phyloP scores from a whole-genome alignment of 2,329 filamentous ascomycete genomes.

The Colletotrichum sp. region DNA sequence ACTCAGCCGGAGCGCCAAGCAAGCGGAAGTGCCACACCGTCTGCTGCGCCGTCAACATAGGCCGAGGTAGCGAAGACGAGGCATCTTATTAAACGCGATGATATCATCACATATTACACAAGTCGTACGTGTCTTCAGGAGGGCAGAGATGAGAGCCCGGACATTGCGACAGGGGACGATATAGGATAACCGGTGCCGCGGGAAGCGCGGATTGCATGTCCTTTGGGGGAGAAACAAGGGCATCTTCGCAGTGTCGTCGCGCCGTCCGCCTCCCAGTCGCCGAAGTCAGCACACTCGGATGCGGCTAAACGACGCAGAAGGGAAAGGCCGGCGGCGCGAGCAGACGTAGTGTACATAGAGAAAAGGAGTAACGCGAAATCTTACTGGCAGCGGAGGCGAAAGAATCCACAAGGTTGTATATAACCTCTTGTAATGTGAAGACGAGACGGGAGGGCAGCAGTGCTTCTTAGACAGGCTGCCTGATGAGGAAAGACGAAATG shows the following conservation, averaged over 20 bases:
- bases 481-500: constrained; percentile 11
- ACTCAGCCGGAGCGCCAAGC: constrained; percentile 31
- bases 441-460: background rate
- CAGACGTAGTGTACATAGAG: constrained; percentile 16
- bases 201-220: background rate
- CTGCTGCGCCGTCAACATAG: constrained; percentile 19
- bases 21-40: constrained; percentile 45
- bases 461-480: background rate
- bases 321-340: constrained; percentile 1
- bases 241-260: constrained; percentile 11
- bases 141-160: background rate
- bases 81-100: background rate
- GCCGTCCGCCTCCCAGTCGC: background rate
- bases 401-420: constrained; percentile 10
- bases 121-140: background rate
- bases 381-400: background rate
- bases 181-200: background rate
- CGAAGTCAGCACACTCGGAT: background rate
- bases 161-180: background rate
- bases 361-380: constrained; percentile 1
- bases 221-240: background rate
- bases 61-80: background rate
- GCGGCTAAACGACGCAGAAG: background rate
- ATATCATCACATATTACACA: background rate
- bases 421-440: constrained; percentile 20